Conservation (phyloP, 2,329 filamentous ascomycete genomes). For the Talaromyces rugulosus region DNA sequence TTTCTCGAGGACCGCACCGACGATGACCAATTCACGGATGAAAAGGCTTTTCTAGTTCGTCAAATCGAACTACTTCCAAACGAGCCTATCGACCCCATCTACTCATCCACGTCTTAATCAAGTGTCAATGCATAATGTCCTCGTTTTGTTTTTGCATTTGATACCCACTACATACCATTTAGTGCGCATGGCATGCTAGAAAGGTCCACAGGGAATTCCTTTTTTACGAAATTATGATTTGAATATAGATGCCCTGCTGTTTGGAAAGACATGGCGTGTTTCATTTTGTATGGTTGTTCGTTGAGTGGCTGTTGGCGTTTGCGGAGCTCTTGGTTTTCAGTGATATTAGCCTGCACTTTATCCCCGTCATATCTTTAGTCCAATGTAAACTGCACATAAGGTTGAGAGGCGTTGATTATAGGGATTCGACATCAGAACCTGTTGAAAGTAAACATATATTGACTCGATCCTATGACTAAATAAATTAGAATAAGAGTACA, state of each 20-base stretch:
- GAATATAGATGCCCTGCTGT: not conserved
- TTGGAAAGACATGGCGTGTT: not conserved
- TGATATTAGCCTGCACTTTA: not conserved
- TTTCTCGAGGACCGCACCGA: conserved; percentile 95
- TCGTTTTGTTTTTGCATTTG: not conserved
- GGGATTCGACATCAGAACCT: no score
- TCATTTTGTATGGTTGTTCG: not conserved
- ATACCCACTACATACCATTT: not conserved
- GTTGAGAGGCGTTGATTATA: not conserved
- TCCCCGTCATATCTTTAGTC: not conserved
- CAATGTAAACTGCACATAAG: not conserved
- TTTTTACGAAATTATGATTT: not conserved
- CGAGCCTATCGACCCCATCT: conserved; percentile 36
- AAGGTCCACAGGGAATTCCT: not conserved
- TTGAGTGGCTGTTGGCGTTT: not conserved
- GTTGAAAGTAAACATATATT: not conserved
- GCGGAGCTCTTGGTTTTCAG: not conserved
- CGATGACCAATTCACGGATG: conserved; percentile 97
- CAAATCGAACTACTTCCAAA: conserved; percentile 63
- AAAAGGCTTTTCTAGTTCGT: conserved; percentile 94
- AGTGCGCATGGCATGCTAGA: not conserved
- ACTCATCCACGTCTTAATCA: conserved; percentile 23
- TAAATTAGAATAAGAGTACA: no score
- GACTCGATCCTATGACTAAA: no score
- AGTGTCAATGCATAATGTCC: not conserved